Evolutionary conservation across 2,329 filamentous ascomycete species (phyloP).

Genomic region (Colletotrichum lupini): DNA sequence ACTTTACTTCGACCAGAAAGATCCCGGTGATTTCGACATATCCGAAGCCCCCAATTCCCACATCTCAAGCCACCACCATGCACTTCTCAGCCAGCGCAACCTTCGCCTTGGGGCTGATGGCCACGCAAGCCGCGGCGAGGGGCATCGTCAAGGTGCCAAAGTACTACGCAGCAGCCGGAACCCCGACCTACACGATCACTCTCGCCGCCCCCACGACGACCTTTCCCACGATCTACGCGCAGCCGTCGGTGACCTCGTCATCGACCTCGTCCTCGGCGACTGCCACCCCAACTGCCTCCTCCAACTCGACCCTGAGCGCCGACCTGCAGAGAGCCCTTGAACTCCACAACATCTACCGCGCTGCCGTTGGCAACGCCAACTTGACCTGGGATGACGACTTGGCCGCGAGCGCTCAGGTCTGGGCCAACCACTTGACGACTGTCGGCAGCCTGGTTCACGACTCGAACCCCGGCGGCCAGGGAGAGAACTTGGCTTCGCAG

Average conservation of each 20-base stretch:
- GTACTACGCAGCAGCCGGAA: background rate
- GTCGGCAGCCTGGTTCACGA: background rate
- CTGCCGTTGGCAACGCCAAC: background rate
- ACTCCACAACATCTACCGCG: background rate
- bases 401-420: background rate
- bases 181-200: background rate
- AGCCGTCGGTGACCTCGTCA: background rate
- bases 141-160: background rate
- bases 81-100: background rate
- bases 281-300: background rate
- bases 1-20: background rate
- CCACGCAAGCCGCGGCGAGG: background rate
- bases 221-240: background rate
- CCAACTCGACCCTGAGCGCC: background rate
- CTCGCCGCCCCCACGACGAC: background rate
- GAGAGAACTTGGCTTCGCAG: slow-evolving; percentile 27
- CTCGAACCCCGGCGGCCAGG: slow-evolving; percentile 5
- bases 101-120: background rate
- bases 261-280: background rate
- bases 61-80: background rate
- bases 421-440: slow-evolving; percentile 1
- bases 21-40: background rate
- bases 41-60: background rate
- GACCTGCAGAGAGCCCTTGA: slow-evolving; percentile 6
- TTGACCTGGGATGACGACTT: slow-evolving; percentile 2